Base-by-base conservation (phyloP, 2,329 filamentous ascomycete species). In the Alternaria viburni region DNA sequence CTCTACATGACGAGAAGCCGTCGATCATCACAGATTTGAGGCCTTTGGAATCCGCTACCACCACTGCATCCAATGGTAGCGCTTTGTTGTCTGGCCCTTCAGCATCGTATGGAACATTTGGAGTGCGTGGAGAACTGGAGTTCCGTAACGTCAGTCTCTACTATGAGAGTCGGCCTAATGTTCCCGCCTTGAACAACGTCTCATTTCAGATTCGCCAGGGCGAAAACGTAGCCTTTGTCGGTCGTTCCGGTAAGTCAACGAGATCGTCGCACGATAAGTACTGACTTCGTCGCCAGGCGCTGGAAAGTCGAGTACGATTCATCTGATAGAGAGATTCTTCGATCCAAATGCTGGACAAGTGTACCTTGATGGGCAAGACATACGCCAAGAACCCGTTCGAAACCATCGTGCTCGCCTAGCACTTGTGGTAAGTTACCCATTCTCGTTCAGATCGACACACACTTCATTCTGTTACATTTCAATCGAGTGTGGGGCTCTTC, bases 311-410 rank as follows among this genome's bases (percentile, higher is more conserved):
- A 81, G 81, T n/a, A 77, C 79, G 2, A 76, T 84, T 11, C 74
- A 81, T n/a, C 67, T 84, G n/a, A 78, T 84, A 9, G 82, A 84
- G 57, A 74, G 82, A 8, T 83, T 83, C 68, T 83, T 81, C 62
- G 82, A 83, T 54, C 77, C 80, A 7, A 79, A 77, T 3, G 60
- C 71, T 5, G 83, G 82, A 15, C 64, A 70, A 19, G 74, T 84
- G 1, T 67, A 74, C n/a, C 65, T 83, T 13, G 81, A 84, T 54
- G 81, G 81, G 4, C 69, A 77, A 32, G 78, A 84, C 65, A 77
- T 84, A 30, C 77, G 79, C 11, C 71, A 74, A 45, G 72, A 78
- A 47, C 65, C 81, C 26, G 80, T 82, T 1, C 69, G 74, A 46
- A 64, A 59, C 3, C 75, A 83, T 51, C 74, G 83, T 54, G 77